phyloP scores from a whole-genome alignment of 257 asterid genomes.

The Rauvolfia tetraphylla region DNA sequence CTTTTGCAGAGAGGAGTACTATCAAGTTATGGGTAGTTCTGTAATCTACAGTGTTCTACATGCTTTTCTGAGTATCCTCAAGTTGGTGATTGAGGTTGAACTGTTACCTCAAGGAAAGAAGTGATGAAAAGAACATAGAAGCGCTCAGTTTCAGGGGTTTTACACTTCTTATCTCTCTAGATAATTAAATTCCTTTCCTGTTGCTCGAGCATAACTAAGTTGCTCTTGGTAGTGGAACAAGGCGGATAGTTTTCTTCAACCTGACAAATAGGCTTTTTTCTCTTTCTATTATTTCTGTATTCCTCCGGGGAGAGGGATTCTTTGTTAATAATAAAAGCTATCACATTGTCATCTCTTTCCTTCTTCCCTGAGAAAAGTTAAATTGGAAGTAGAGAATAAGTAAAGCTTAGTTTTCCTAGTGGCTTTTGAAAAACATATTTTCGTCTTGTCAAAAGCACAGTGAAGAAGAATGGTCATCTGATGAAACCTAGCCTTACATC shows the following conservation, averaged over 20 bases:
- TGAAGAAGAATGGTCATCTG: neutral
- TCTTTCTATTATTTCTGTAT: neutral
- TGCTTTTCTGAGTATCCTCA: neutral
- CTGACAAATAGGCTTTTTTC: neutral
- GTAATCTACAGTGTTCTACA: neutral
- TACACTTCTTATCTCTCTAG: neutral
- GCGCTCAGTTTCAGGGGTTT: neutral
- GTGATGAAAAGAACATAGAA: neutral
- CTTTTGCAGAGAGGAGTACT: no score
- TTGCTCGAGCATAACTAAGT: neutral
- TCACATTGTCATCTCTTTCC: neutral
- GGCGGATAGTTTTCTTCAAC: neutral
- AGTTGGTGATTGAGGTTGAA: neutral
- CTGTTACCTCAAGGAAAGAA: neutral
- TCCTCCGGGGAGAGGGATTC: neutral
- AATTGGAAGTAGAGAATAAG: neutral
- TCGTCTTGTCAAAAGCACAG: neutral
- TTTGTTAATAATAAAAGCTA: neutral
- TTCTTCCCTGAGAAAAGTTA: neutral
- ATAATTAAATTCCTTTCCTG: neutral
- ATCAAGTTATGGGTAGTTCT: neutral
- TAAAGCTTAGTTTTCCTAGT: neutral
- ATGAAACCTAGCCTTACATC: neutral
- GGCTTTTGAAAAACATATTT: neutral
- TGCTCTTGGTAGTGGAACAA: neutral